Percentiles rank a stretch among this genome's conserved stretches.
Conservation (phyloP, 768 basidiomycete genomes). For the Termitomyces bulborhizus region DNA sequence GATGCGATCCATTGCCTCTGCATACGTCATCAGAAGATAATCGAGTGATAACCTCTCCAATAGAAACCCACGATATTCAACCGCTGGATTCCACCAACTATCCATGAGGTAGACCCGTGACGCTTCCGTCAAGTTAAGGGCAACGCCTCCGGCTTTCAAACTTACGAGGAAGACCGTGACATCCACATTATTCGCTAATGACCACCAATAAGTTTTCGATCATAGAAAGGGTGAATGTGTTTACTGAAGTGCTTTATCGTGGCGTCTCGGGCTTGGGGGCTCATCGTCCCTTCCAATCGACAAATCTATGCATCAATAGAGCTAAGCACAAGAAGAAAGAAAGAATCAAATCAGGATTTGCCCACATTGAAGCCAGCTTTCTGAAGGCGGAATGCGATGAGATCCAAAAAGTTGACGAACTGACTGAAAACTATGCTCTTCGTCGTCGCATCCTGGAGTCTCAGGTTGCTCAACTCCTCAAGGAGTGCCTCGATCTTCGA, state of each 20-base stretch:
- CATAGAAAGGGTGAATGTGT: conserved; percentile 18
- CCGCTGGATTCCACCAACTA: conserved; percentile 98
- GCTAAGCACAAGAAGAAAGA: neutral
- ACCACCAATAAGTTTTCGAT: neutral
- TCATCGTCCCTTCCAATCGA: conserved; percentile 94
- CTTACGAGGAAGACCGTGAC: conserved; percentile 98
- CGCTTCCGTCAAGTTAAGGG: conserved; percentile 84
- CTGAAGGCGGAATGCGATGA: conserved; percentile 90
- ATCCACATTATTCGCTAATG: conserved; percentile 82
- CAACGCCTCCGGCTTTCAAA: conserved; percentile 93
- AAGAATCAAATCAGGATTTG: conserved; percentile 4
- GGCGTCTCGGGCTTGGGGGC: conserved; percentile 90
- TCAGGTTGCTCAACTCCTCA: conserved; percentile 85
- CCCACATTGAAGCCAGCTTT: conserved; percentile 84
- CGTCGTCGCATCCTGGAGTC: conserved; percentile 80
- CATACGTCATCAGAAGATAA: neutral
- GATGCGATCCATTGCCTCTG: conserved; percentile 97
- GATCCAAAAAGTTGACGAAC: conserved; percentile 88
- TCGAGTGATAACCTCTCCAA: neutral
- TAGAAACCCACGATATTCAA: conserved; percentile 67
- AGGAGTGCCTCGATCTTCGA: conserved; percentile 95
- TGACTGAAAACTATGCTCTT: conserved; percentile 98
- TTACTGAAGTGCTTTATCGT: conserved; percentile 92
- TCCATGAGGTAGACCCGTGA: conserved; percentile 96
- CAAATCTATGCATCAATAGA: conserved; percentile 54